phyloP scores from a whole-genome alignment of 768 basidiomycete species.

The Boletus subcaerulescens region DNA sequence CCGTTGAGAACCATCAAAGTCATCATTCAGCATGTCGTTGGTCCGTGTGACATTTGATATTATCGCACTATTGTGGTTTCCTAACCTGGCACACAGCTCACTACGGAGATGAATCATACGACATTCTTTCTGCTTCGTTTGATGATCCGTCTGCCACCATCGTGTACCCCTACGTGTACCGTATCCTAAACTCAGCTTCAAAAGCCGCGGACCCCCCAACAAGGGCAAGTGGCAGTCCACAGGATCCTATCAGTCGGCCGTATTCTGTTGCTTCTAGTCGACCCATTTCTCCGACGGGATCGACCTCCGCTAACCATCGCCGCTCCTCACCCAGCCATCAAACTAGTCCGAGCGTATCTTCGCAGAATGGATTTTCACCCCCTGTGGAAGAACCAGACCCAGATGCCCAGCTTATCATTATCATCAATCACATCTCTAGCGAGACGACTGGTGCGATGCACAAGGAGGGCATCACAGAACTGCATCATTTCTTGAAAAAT shows the following conservation, averaged over 20 bases:
- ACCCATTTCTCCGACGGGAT: slow-evolving; percentile 69
- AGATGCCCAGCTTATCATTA: slow-evolving; percentile 75
- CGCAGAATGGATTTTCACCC: slow-evolving; percentile 51
- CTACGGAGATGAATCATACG: slow-evolving; percentile 87
- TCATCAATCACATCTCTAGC: slow-evolving; percentile 84
- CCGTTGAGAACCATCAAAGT: slow-evolving; percentile 97
- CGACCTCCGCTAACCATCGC: slow-evolving; percentile 50
- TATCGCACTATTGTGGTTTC: slow-evolving; percentile 8
- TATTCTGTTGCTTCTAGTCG: slow-evolving; percentile 63
- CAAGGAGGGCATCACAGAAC: slow-evolving; percentile 91
- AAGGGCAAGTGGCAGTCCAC: slow-evolving; percentile 24
- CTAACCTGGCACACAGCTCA: slow-evolving; percentile 49
- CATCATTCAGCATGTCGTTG: slow-evolving; percentile 94
- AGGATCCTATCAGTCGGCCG: slow-evolving; percentile 42
- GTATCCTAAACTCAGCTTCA: slow-evolving; percentile 74
- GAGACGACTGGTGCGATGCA: slow-evolving; percentile 87
- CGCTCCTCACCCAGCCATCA: slow-evolving; percentile 60
- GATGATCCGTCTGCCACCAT: slow-evolving; percentile 98
- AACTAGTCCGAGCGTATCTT: slow-evolving; percentile 68
- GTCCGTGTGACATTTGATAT: slow-evolving; percentile 47
- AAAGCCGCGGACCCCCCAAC: slow-evolving; percentile 37
- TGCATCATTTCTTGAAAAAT: slow-evolving; percentile 90
- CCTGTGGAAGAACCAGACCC: slow-evolving; percentile 82
- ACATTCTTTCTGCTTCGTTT: slow-evolving; percentile 84
- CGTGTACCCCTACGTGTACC: slow-evolving; percentile 92